Evolutionary conservation across 177 flowering plant species (phyloP), one percentile per base, ranked within the genome.

Genomic region (Tripterygium wilfordii): DNA sequence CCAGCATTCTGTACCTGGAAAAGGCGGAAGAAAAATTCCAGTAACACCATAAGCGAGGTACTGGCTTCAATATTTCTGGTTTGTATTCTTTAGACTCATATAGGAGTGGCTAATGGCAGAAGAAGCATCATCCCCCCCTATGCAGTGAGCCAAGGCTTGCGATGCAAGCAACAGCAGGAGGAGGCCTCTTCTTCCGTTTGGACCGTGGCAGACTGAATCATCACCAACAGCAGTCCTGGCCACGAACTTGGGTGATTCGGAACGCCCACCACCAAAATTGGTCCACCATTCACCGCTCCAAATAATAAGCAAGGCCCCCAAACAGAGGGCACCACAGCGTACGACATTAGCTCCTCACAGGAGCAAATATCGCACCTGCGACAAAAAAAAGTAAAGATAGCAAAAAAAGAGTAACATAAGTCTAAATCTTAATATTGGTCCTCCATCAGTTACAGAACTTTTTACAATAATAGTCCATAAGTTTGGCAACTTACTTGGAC

Each of bases 311-410:
- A 75, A 77, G 63, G 76, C 82, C 76, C 74, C 65, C 60, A 53
- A 32, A 71, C 51, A 60, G 68, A 75, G 75, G 82, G 72, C 52
- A 54, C 68, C 79, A 78, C 95, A 89, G 96, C 64, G 90, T 89
- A 89, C 97, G 97, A 89, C 96, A 94, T 87, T 78, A 72, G 90
- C 99, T 87, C 99, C 92, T 76, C 77, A 82, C 69, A 60, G 96
- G 97, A 94, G 99, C 96, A 77, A 89, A 94, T 83, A 89, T 94
- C 97, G 97, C 96, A 89, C 88, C 97, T 94, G 88, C 68, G 85
- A 83, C 82, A 82, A 83, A 73, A 76, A 75, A 70, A 51, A n/a
- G n/a, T n/a, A n/a, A 64, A 56, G 72, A 58, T 69, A 36, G 68
- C 63, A 69, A n/a, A 79, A 54, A 75, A 71, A 62, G 71, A 70